phyloP scores from a whole-genome alignment of 108 stramenopile genomes.

The Fragilaria radians region DNA sequence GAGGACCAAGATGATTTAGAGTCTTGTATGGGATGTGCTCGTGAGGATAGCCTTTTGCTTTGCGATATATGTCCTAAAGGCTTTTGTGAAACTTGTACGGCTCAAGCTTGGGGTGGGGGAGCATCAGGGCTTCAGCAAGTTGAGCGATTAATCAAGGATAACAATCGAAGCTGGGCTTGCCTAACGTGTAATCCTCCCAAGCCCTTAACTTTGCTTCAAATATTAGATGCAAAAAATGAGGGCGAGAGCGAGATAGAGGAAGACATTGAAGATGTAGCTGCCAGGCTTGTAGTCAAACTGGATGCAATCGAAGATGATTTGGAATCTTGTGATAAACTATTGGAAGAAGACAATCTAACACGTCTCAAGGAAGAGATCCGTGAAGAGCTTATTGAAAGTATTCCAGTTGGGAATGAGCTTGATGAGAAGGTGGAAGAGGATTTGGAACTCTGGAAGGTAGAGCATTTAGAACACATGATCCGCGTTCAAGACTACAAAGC shows the following conservation, averaged over 20 bases:
- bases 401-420: background rate
- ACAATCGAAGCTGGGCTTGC: conserved; percentile 28
- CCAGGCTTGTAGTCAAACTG: conserved; percentile 11
- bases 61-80: conserved; percentile 43
- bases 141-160: background rate
- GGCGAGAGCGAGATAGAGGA: background rate
- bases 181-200: conserved; percentile 24
- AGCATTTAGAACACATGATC: background rate
- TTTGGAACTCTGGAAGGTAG: background rate
- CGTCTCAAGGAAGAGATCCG: background rate
- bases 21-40: background rate
- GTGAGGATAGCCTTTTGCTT: conserved; percentile 9
- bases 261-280: background rate
- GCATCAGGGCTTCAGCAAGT: conserved; percentile 5
- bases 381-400: background rate
- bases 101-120: conserved; percentile 16
- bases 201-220: conserved; percentile 17
- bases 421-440: background rate
- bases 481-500: background rate
- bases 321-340: conserved; percentile 14
- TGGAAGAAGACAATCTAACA: background rate
- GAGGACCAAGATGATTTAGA: conserved; percentile 1
- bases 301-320: conserved; percentile 15
- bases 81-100: conserved; percentile 33
- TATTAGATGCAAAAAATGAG: background rate